A percentile compares a stretch with the other conserved stretches of the same genome.
phyloP scores from a whole-genome alignment of 768 basidiomycete genomes.

The Tephrocybe sp. region DNA sequence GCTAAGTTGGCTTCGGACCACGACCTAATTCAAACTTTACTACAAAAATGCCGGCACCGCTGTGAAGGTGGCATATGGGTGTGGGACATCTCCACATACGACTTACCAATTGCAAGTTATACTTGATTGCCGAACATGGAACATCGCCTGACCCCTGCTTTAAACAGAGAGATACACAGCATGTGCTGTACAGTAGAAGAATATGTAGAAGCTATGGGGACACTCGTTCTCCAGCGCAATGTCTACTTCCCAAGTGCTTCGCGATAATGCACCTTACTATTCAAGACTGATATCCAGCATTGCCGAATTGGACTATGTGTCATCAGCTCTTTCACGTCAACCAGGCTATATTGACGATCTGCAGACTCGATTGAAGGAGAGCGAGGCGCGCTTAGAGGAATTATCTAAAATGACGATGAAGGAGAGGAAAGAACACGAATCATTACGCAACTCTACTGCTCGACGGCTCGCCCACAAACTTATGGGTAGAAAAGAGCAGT shows the following conservation, averaged over 20 bases:
- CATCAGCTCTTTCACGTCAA: conserved; percentile 38
- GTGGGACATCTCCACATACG: too few species aligned
- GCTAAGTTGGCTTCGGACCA: too few species aligned
- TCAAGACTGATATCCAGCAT: conserved; percentile 31
- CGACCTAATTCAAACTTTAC: too few species aligned
- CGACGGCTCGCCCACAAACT: conserved; percentile 38
- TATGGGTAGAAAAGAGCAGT: conserved; percentile 41
- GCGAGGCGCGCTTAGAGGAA: conserved; percentile 24
- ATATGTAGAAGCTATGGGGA: too few species aligned
- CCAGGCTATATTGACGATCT: conserved; percentile 33
- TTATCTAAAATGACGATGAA: conserved; percentile 41
- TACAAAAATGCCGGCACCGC: too few species aligned
- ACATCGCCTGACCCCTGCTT: too few species aligned
- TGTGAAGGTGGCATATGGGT: too few species aligned
- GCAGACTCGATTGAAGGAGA: conserved; percentile 23
- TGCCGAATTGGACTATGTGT: conserved; percentile 39
- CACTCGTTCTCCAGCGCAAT: too few species aligned
- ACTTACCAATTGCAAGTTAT: too few species aligned
- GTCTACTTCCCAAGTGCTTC: conserved; percentile 33
- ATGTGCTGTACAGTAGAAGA: too few species aligned
- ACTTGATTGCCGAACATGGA: too few species aligned
- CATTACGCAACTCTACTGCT: conserved; percentile 38
- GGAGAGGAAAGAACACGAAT: conserved; percentile 43
- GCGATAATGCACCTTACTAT: conserved; percentile 40
- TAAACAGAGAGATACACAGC: too few species aligned